Evolutionary conservation across 768 basidiomycete genomes (phyloP).

Genomic region (Saitozyma sp.): DNA sequence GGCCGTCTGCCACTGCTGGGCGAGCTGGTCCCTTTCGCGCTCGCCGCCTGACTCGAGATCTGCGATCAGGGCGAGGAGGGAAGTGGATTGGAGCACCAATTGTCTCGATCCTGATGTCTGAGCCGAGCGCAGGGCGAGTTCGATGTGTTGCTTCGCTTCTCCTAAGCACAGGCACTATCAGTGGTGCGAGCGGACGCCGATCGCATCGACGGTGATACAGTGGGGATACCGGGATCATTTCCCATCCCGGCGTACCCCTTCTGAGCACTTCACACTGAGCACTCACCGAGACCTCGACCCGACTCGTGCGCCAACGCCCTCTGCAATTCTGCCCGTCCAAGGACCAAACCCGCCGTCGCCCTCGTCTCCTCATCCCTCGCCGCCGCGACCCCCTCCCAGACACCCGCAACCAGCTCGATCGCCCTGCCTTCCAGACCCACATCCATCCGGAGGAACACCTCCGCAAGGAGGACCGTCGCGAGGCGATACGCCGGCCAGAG

Average conservation of each 20-base stretch:
- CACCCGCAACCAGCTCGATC: conserved; percentile 19
- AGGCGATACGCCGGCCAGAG: conserved; percentile 35
- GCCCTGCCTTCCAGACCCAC: conserved; percentile 25
- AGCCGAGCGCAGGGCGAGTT: conserved; percentile 10
- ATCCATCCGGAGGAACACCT: conserved; percentile 36
- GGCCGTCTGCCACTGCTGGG: conserved; percentile 5
- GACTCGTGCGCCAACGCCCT: conserved; percentile 9
- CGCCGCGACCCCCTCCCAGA: conserved; percentile 22
- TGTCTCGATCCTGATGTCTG: conserved; percentile 15
- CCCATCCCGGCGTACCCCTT: neutral
- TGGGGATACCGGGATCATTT: neutral
- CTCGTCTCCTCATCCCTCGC: conserved; percentile 24
- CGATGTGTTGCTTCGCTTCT: conserved; percentile 11
- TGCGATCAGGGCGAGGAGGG: conserved; percentile 17
- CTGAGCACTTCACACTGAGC: neutral
- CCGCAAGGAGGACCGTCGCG: conserved; percentile 30
- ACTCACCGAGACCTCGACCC: too few species aligned
- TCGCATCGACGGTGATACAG: neutral
- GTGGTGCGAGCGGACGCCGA: neutral
- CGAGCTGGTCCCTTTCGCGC: neutral
- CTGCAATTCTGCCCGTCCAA: conserved; percentile 32
- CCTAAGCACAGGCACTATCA: conserved; percentile 1
- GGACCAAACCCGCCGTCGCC: conserved; percentile 20
- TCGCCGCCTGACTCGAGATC: conserved; percentile 2
- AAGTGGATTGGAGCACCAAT: conserved; percentile 11